Evolutionary conservation across 305 asterid species (phyloP).

Genomic region (Fraxinus velutina): DNA sequence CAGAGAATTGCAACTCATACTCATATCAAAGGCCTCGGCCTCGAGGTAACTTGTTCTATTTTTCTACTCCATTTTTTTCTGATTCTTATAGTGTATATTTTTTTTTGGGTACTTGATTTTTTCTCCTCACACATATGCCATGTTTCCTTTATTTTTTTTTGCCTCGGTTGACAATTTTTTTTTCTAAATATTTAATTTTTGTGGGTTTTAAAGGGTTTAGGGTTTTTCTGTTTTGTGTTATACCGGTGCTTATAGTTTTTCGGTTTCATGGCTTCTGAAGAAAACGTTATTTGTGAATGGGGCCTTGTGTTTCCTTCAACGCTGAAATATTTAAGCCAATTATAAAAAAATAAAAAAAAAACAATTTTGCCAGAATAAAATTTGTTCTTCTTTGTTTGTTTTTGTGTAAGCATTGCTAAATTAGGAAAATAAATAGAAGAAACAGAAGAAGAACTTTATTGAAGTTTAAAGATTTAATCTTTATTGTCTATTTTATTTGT

Average conservation of each 20-base stretch:
- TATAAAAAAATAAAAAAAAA: background rate
- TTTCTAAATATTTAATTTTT: background rate
- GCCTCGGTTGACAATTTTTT: background rate
- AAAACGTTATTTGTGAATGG: background rate
- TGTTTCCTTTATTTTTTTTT: background rate
- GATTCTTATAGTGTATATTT: background rate
- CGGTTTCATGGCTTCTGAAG: background rate
- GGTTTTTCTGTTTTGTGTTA: background rate
- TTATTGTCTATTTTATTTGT: background rate
- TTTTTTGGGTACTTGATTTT: background rate
- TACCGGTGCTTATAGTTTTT: background rate
- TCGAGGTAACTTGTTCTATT: slow-evolving; percentile 47
- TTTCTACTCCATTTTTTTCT: background rate
- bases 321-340: background rate
- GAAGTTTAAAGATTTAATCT: background rate
- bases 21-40: slow-evolving; percentile 93
- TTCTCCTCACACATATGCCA: background rate
- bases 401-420: background rate
- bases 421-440: background rate
- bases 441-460: background rate
- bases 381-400: background rate
- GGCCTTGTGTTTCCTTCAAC: background rate
- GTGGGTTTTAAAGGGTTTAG: slow-evolving; percentile 23
- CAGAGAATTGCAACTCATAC: slow-evolving; percentile 90
- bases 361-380: background rate